Evolutionary conservation across 2,329 filamentous ascomycete genomes (phyloP).

Genomic region (Penicillium rolfsii): DNA sequence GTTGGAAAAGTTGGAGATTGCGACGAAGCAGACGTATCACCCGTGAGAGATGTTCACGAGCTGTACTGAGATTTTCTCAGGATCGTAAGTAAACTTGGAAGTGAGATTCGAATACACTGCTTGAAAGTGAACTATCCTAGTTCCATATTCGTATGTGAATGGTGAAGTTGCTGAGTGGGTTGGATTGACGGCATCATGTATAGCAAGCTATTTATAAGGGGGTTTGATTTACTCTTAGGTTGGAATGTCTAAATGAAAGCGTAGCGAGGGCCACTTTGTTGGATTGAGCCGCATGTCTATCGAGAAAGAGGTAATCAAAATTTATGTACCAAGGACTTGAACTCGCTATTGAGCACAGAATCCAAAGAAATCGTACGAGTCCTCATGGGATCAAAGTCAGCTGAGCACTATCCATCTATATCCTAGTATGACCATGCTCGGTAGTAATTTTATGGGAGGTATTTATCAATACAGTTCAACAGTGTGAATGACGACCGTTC

Average conservation of each 20-base stretch:
- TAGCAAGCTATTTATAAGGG: neutral
- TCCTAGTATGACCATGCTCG: neutral
- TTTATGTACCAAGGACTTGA: neutral
- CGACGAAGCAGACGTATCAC: slow-evolving; percentile 29
- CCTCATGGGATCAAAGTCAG: neutral
- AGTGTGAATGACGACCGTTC: too few relatives aligned
- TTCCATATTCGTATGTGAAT: neutral
- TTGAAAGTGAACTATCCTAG: neutral
- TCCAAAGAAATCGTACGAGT: neutral
- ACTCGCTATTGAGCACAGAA: neutral
- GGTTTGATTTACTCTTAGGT: slow-evolving; percentile 11
- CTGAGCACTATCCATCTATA: neutral
- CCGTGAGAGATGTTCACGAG: slow-evolving; percentile 5
- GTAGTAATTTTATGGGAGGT: too few relatives aligned
- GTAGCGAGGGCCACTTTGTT: neutral
- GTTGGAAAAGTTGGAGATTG: slow-evolving; percentile 35
- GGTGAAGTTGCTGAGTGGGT: neutral
- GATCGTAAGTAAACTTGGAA: neutral
- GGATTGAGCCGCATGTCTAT: neutral
- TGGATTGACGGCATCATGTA: neutral
- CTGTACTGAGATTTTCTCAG: neutral
- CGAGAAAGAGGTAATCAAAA: neutral
- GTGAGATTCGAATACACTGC: neutral
- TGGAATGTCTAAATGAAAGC: neutral
- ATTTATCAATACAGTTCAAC: too few relatives aligned